Evolutionary conservation across 306 rosid genomes (phyloP).

Genomic region (Acacia acuminata): DNA sequence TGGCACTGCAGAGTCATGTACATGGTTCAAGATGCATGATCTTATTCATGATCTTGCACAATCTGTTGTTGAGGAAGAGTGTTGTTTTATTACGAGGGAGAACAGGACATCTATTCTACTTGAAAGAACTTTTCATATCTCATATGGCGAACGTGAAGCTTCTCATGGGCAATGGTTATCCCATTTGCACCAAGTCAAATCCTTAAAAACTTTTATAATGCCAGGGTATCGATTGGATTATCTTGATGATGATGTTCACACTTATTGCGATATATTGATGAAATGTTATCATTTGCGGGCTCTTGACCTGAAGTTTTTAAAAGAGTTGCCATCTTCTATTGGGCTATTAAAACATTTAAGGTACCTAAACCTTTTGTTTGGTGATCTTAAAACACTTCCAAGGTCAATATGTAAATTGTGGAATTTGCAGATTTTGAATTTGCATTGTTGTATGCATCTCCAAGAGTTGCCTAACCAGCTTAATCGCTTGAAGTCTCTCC

Average conservation of each 20-base stretch:
- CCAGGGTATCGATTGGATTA: too few species aligned
- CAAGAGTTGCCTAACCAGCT: background rate
- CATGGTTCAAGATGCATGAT: conserved; percentile 24
- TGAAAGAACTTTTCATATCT: background rate
- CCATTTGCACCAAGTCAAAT: background rate
- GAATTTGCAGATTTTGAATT: conserved; percentile 27
- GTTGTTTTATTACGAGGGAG: background rate
- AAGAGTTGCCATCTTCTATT: background rate
- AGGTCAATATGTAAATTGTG: background rate
- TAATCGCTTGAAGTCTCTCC: conserved; percentile 12
- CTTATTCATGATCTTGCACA: conserved; percentile 24
- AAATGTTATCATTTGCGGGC: conserved; percentile 16
- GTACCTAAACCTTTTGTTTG: background rate
- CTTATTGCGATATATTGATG: background rate
- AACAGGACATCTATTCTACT: too few species aligned
- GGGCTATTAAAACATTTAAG: conserved; percentile 17
- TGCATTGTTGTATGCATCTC: fast-evolving
- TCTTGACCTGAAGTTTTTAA: fast-evolving
- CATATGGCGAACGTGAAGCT: background rate
- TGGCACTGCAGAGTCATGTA: fast-evolving
- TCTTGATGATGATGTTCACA: too few species aligned
- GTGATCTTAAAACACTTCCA: background rate
- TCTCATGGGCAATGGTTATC: fast-evolving
- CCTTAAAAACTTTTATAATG: background rate
- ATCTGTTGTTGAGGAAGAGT: background rate